Evolutionary conservation across 345 rosid species (phyloP).

Genomic region (Citrus glauca): DNA sequence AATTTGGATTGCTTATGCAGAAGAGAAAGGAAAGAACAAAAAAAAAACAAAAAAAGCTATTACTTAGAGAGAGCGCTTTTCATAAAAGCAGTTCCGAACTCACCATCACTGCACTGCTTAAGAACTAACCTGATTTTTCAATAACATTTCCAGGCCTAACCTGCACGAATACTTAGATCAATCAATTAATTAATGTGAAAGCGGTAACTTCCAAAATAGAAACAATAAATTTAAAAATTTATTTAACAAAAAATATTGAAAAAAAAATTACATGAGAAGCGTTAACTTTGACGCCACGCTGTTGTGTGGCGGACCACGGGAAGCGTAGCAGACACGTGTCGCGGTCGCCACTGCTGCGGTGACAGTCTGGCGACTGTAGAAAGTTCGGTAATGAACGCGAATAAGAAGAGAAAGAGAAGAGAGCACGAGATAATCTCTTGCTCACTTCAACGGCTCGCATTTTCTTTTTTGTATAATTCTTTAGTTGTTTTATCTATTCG

Average conservation of each 20-base stretch:
- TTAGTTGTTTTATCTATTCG: background rate
- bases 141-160: slow-evolving; percentile 78
- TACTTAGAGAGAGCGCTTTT: background rate
- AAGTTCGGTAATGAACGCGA: slow-evolving; percentile 9
- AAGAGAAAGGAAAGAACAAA: background rate
- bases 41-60: background rate
- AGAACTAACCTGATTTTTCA: slow-evolving; percentile 66
- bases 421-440: slow-evolving; percentile 28
- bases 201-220: background rate
- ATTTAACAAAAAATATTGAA: background rate
- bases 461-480: background rate
- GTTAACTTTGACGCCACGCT: slow-evolving; percentile 68
- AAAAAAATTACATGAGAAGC: slow-evolving; percentile 55
- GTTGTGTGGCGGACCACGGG: slow-evolving; percentile 59
- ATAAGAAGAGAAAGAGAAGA: slow-evolving; percentile 24
- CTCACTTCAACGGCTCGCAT: slow-evolving; percentile 29
- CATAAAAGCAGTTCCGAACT: background rate
- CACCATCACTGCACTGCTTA: background rate
- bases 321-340: slow-evolving; percentile 19
- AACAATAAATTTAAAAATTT: background rate
- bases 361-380: slow-evolving; percentile 11
- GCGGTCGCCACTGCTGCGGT: background rate
- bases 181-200: background rate
- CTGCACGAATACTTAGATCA: slow-evolving; percentile 35
- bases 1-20: background rate